Percentiles rank a stretch among this genome's conserved stretches.
These are phyloP conservation scores for Thelonectria blattea DNA, from an alignment of 2,329 filamentous ascomycete genomes.

Conservation along the genomic window DNA sequence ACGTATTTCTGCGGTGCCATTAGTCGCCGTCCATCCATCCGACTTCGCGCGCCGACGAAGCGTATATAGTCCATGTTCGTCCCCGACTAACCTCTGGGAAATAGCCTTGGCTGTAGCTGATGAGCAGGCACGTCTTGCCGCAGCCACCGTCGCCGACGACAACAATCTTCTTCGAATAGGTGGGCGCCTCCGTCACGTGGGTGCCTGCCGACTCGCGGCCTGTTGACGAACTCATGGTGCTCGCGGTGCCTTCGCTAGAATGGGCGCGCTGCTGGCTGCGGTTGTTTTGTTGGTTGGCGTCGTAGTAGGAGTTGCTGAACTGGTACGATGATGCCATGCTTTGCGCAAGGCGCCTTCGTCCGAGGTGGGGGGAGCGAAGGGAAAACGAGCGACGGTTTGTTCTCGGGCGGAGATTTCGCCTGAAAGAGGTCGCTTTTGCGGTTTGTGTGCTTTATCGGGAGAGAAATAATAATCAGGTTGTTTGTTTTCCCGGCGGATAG, in stretches of 20 bases:
- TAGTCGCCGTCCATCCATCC: constrained; percentile 15
- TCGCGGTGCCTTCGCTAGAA: constrained; percentile 88
- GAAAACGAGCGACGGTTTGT: constrained; percentile 23
- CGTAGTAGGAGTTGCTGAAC: constrained; percentile 62
- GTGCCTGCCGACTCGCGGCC: constrained; percentile 81
- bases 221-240: constrained; percentile 79
- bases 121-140: constrained; percentile 97
- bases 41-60: background rate
- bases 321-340: constrained; percentile 61
- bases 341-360: constrained; percentile 31
- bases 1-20: constrained; percentile 84
- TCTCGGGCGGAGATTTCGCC: constrained; percentile 30
- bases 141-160: constrained; percentile 98
- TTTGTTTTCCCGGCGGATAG: constrained; percentile 1
- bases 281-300: constrained; percentile 46
- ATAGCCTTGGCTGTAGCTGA: constrained; percentile 98
- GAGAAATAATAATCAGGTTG: constrained; percentile 2
- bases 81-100: constrained; percentile 84
- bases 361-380: constrained; percentile 12
- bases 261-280: constrained; percentile 62
- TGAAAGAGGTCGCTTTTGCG: constrained; percentile 20
- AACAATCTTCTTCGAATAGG: constrained; percentile 99
- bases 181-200: constrained; percentile 85
- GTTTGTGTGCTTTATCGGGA: constrained; percentile 8
- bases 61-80: background rate